A percentile compares a stretch with the other conserved stretches of the same genome.
Evolutionary conservation across 768 basidiomycete genomes (phyloP).

Genomic region (Rhizopogon vulgaris): DNA sequence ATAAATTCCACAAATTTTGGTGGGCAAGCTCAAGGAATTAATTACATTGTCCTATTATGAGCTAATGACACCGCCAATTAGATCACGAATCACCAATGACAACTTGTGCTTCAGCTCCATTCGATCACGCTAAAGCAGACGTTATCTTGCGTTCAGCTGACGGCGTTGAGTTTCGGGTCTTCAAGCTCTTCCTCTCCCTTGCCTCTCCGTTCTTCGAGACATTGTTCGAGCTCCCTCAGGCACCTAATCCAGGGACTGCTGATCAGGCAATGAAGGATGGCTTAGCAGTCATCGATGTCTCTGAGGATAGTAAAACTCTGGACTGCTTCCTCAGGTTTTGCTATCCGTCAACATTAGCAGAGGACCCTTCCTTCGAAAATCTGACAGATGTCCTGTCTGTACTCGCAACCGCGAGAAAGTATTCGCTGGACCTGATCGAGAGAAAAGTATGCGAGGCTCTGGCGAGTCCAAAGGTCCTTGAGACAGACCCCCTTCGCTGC

Average conservation of each 20-base stretch:
- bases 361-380: conserved; percentile 11
- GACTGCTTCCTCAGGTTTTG: conserved; percentile 15
- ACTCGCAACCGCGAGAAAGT: conserved; percentile 20
- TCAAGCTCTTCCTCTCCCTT: conserved; percentile 20
- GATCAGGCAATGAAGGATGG: conserved; percentile 3
- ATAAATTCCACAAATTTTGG: not conserved
- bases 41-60: not conserved
- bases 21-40: not conserved
- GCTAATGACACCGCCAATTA: not conserved
- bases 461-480: conserved; percentile 5
- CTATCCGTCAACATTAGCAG: conserved; percentile 19
- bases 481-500: conserved; percentile 15
- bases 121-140: conserved; percentile 6
- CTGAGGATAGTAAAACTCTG: conserved; percentile 15
- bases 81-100: not conserved
- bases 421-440: conserved; percentile 9
- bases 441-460: conserved; percentile 13
- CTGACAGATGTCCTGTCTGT: conserved; percentile 16
- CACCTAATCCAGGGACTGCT: not conserved
- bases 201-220: conserved; percentile 24
- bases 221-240: conserved; percentile 22
- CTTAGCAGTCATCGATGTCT: conserved; percentile 6
- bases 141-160: conserved; percentile 14
- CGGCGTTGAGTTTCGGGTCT: conserved; percentile 20
- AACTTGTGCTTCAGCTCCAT: conserved; percentile 1